Percentiles rank a stretch among this genome's conserved stretches.
These are phyloP conservation scores for Arxiozyma slooffiae DNA, from an alignment of 1,139 yeast species.

Conservation along the genomic window DNA sequence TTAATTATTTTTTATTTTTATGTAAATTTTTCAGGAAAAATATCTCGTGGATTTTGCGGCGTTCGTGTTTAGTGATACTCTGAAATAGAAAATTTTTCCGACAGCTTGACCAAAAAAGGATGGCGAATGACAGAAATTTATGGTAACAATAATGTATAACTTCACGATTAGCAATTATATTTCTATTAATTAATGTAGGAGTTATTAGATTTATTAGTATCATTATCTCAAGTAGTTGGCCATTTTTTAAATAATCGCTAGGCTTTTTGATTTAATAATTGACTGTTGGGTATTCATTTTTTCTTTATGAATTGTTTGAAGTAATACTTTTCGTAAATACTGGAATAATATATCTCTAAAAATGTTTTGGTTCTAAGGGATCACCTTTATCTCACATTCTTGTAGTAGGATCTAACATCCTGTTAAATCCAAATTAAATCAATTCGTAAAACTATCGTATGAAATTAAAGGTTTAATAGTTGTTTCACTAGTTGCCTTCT, in stretches of 20 bases:
- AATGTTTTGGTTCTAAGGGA: slow-evolving; percentile 18
- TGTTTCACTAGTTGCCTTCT: background rate
- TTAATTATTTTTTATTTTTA: too few relatives aligned
- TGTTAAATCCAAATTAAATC: slow-evolving; percentile 16
- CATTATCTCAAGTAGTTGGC: too few relatives aligned
- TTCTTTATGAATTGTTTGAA: background rate
- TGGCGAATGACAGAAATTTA: too few relatives aligned
- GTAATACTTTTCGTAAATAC: background rate
- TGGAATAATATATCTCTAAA: slow-evolving; percentile 8
- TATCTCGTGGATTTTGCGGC: too few relatives aligned
- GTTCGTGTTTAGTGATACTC: too few relatives aligned
- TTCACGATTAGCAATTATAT: background rate
- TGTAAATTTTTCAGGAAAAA: too few relatives aligned
- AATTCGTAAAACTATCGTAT: slow-evolving; percentile 19
- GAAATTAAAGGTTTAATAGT: slow-evolving; percentile 11
- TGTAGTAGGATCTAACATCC: slow-evolving; percentile 9
- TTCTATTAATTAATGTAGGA: too few relatives aligned
- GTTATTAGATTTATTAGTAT: too few relatives aligned
- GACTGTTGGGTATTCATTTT: background rate
- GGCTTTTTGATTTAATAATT: background rate
- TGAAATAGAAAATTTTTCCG: too few relatives aligned
- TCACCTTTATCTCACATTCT: slow-evolving; percentile 11
- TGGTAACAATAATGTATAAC: too few relatives aligned
- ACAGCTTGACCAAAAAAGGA: too few relatives aligned
- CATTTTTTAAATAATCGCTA: background rate